Evolutionary conservation across 2,329 filamentous ascomycete species (phyloP), one percentile per base, ranked within the genome.

Genomic region (Colletotrichum spaethianum): DNA sequence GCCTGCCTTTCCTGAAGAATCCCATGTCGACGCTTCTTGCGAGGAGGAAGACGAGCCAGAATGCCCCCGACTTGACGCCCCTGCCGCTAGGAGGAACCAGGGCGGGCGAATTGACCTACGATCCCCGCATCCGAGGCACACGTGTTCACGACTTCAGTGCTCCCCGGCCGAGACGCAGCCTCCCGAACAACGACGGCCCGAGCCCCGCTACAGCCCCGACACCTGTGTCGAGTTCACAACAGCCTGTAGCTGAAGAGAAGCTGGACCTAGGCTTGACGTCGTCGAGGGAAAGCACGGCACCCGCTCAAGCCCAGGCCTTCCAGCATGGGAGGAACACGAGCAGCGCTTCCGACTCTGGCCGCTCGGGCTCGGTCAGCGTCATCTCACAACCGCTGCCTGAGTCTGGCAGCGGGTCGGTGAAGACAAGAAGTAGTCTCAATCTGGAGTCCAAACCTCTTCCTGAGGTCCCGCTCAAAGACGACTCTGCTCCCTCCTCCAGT

Each of bases 101-200:
- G 9, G 75, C 79, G 0, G 83, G 85, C 18, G 86, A 87, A 75
- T 84, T 85, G 6, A 79, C 81, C 26, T 91, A 92, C 75, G 90
- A 92, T 75, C 90, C 90, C 23, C 86, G 89, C 12, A 93, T 93
- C 74, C 86, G 86, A 76, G 91, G 89, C 60, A 93, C 88, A 9
- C 84, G 86, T 57, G 86, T 92, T 61, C 91, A 93, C 77, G 91
- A 91, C 78, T 93, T 92, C 76, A 92, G 90, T 76, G 89, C 88
- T 0, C 90, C 90, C 1, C 83, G 89, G 61, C 85, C 84, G 31
- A 86, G 83, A 72, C 85, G 80, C 56, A 64, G 79, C 36, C 74
- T 83, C 4, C 80, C 82, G 31, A 81, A 74, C 59, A 79, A 77
- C 69, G 74, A 70, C 65, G 75, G 40, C 8, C 23, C 69, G 3